These are phyloP conservation scores for Pneumocystis carinii DNA, from an alignment of 1,139 yeast species.

Conservation along the genomic window DNA sequence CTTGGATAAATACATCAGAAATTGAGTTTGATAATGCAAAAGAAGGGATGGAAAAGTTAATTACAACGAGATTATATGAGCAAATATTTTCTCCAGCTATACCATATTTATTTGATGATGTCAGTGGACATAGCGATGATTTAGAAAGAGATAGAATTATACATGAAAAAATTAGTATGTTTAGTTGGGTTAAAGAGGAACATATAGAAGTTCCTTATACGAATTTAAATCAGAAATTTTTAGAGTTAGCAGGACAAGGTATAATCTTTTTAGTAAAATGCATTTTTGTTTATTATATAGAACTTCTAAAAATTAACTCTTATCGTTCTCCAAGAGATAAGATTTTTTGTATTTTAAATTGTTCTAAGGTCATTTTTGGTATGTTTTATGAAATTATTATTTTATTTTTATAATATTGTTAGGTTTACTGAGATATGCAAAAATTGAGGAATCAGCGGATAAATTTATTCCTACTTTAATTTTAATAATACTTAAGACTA, in stretches of 20 bases:
- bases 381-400: background rate
- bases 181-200: conserved; percentile 59
- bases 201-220: conserved; percentile 49
- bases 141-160: conserved; percentile 45
- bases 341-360: conserved; percentile 74
- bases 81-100: conserved; percentile 74
- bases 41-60: conserved; percentile 83
- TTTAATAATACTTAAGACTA: conserved; percentile 58
- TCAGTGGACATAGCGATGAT: conserved; percentile 45
- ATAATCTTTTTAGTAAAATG: background rate
- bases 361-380: conserved; percentile 86
- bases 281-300: conserved; percentile 20
- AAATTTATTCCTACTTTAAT: conserved; percentile 78
- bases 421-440: conserved; percentile 45
- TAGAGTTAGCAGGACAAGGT: conserved; percentile 46
- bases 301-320: conserved; percentile 59
- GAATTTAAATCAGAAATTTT: conserved; percentile 33
- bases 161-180: conserved; percentile 44
- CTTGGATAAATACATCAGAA: conserved; percentile 53
- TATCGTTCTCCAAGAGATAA: conserved; percentile 93
- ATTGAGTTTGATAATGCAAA: conserved; percentile 55
- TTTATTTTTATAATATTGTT: background rate
- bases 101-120: conserved; percentile 24
- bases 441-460: conserved; percentile 75
- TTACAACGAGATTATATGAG: conserved; percentile 73